Evolutionary conservation across 345 rosid species (phyloP), one percentile per base, ranked within the genome.

Genomic region (Lepidium africanum): DNA sequence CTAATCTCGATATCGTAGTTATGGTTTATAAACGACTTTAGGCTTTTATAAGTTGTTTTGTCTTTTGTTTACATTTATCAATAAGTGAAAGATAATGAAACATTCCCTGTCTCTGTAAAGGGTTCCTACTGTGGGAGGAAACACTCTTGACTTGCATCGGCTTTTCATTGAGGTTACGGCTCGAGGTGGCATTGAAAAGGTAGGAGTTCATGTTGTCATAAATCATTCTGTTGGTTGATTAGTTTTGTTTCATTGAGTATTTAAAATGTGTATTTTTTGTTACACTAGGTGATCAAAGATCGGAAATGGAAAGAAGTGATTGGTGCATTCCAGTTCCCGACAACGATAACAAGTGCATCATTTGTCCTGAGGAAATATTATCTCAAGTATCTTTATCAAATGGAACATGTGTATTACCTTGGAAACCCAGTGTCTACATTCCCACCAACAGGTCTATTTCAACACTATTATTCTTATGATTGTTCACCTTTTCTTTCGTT

Each of bases 291-390:
- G 37, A 54, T 90, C 43, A 75, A 65, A 69, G 89, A 90, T 69
- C 90, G 90, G 10, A 87, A 42, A 83, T 93, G 98, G 97, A 93
- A 86, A 81, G 97, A 93, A 77, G 97, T 93, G 81, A 77, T 82
- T 21, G 68, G 60, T 62, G 81, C 70, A 50, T 90, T 90, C 83
- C 83, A 73, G 40, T 93, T 90, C 73, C 98, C 96, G 3, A 43
- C 90, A 41, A 90, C 98, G 6, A 83, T 90, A 56, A 93, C 97
- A 12, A 93, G 90, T 80, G 96, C 90, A 12, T 93, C 97, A 12
- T 93, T 83, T 77, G 88, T 85, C 33, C 71, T 93, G 15, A 80
- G 96, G 79, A 93, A 87, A 80, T 84, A 81, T 69, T 93, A 93
- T 63, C 57, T 85, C 66, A 84, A 92, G 25, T 67, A 84, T 65